Base-by-base conservation (phyloP, 768 basidiomycete species). In the Gelatoporia subvermispora region DNA sequence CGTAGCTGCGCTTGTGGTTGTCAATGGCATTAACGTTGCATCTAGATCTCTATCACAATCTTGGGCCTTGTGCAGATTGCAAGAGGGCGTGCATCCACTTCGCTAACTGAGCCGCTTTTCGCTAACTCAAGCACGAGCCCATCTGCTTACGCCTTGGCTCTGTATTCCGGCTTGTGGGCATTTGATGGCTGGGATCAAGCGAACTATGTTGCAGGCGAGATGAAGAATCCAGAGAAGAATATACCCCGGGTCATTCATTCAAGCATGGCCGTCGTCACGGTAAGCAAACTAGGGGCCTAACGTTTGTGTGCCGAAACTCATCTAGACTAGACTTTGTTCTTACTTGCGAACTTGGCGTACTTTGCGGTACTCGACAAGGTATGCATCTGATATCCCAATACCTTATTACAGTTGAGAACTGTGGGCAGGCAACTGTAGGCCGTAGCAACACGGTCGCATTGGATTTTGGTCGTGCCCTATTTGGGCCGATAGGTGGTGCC, bases 171-270 rank as follows among this genome's bases (percentile, higher is more conserved):
- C 2, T 70, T 98, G 3, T 97, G 88, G 91, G 93, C 93, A 2
- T 93, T 91, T 55, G 93, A 93, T 65, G 95, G 95, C 0, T 99
- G 93, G 93, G 94, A 94, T 60, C 87, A 89, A 66, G 85, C 79
- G 23, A 93, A 92, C 62, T 95, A 87, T 54, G 89, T 97, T 15
- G 89, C 87, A 13, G 94, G 89, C 23, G 93, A 93, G 65, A 88
- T 97, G 70, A 70, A 74, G 46, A 79, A 85, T 51, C 83, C 90
- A 2, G 80, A 85, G 60, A 87, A 81, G 61, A 93, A 93, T 58
- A 85, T 98, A 41, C 94, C 94, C 2, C 74, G 85, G 49, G 84
- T 85, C 1, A 91, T 97, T 37, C 93, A 97, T 63, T 71, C 75
- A n/a, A 95, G 93, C 60, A 94, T 97, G 93, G 65, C 72, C 3